Conservation (phyloP, 116 monocot genomes). For the Papilionanthe hybrid region DNA sequence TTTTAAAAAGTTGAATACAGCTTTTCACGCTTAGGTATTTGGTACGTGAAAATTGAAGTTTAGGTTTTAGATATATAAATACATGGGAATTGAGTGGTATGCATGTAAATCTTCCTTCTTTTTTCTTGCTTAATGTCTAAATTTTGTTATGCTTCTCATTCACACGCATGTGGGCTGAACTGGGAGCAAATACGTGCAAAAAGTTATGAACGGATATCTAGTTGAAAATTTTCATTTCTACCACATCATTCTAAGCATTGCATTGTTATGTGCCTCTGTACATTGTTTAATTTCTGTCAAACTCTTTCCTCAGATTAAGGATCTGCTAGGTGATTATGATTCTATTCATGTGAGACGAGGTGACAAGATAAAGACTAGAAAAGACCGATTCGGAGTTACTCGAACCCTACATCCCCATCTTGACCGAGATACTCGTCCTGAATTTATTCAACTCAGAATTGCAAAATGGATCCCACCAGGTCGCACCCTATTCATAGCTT, state of each 20-base stretch:
- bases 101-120: background rate
- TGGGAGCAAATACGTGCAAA: background rate
- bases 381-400: constrained; percentile 65
- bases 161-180: background rate
- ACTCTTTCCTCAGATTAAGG: constrained; percentile 57
- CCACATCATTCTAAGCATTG: background rate
- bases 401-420: constrained; percentile 77
- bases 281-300: background rate
- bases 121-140: too few relatives aligned
- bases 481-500: constrained; percentile 82
- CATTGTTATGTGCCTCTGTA: background rate
- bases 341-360: constrained; percentile 92
- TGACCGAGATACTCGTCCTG: constrained; percentile 82
- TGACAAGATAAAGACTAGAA: constrained; percentile 77
- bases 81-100: background rate
- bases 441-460: constrained; percentile 76
- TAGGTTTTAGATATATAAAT: too few relatives aligned
- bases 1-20: too few relatives aligned
- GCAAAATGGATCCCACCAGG: constrained; percentile 77
- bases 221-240: background rate
- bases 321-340: constrained; percentile 85
- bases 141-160: background rate
- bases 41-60: too few relatives aligned
- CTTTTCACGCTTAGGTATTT: too few relatives aligned
- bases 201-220: background rate